phyloP scores from a whole-genome alignment of 495 filamentous ascomycete species.

The Podospora didyma region DNA sequence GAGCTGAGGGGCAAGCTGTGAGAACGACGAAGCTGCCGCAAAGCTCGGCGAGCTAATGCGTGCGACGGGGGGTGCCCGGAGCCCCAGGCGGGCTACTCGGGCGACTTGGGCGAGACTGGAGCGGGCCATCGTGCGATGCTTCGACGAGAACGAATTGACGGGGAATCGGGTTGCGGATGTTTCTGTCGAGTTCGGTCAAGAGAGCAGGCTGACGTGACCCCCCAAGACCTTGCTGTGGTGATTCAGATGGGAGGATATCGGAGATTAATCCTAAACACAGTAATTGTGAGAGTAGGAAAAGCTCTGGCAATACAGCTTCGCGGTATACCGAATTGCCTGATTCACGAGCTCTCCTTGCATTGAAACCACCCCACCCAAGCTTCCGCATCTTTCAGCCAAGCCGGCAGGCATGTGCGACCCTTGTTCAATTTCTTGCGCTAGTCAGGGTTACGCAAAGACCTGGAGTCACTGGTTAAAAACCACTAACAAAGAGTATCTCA shows the following conservation, averaged over 20 bases:
- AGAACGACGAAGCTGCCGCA: conserved; percentile 1
- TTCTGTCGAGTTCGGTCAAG: not conserved
- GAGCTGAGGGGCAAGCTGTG: not conserved
- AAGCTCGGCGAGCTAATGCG: conserved; percentile 5
- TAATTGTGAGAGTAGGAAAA: not conserved
- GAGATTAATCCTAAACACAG: too few relatives aligned
- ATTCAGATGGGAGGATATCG: too few relatives aligned
- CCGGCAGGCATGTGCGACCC: not conserved
- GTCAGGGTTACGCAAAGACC: not conserved
- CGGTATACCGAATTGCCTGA: not conserved
- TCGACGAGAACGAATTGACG: not conserved
- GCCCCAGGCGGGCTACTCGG: conserved; percentile 15
- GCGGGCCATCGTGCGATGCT: conserved; percentile 26
- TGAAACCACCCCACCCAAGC: conserved; percentile 13
- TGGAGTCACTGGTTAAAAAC: not conserved
- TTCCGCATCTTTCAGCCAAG: conserved; percentile 3
- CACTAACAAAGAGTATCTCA: not conserved
- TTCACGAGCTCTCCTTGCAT: conserved; percentile 4
- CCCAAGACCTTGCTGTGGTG: too few relatives aligned
- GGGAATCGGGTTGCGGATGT: not conserved
- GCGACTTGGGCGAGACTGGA: conserved; percentile 20
- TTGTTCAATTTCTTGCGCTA: not conserved
- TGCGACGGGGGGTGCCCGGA: conserved; percentile 7
- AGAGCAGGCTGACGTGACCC: too few relatives aligned
- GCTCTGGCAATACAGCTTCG: not conserved